Evolutionary conservation across 2,329 filamentous ascomycete species (phyloP).

Genomic region (Furcasterigmium sp.): DNA sequence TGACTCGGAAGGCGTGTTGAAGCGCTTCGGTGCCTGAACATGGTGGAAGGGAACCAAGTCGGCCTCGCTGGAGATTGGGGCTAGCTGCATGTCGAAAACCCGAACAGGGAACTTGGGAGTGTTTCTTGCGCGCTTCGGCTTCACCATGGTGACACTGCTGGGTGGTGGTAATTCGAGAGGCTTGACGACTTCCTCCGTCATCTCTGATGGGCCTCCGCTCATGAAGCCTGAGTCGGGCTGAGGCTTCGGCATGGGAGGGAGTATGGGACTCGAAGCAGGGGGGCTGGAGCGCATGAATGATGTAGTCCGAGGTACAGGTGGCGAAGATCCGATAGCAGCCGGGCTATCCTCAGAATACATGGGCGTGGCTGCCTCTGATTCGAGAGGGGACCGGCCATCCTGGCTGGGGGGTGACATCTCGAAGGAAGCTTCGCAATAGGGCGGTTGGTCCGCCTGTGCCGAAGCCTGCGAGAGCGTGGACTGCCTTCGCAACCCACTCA

Average conservation of each 20-base stretch:
- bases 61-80: conserved; percentile 6
- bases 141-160: conserved; percentile 1
- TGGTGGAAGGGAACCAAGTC: neutral
- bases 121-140: conserved; percentile 21
- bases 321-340: conserved; percentile 82
- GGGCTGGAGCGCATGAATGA: conserved; percentile 54
- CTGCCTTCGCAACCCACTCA: conserved; percentile 54
- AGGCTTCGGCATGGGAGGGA: conserved; percentile 60
- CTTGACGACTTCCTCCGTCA: conserved; percentile 53
- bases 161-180: conserved; percentile 23
- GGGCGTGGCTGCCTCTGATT: conserved; percentile 47
- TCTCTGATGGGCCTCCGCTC: conserved; percentile 69
- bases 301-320: conserved; percentile 66
- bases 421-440: conserved; percentile 37
- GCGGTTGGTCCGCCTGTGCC: conserved; percentile 25
- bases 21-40: conserved; percentile 1
- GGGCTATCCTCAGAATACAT: conserved; percentile 62
- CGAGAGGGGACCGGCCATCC: conserved; percentile 46
- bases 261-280: conserved; percentile 73
- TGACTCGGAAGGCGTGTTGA: conserved; percentile 2
- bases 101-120: conserved; percentile 31
- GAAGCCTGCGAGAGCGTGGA: conserved; percentile 48
- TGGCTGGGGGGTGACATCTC: conserved; percentile 41
- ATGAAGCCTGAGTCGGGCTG: conserved; percentile 77
- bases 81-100: conserved; percentile 24